These are phyloP conservation scores for Bryum argenteum DNA, from an alignment of 225 moss, liverwort and hornwort species.

Conservation along the genomic window DNA sequence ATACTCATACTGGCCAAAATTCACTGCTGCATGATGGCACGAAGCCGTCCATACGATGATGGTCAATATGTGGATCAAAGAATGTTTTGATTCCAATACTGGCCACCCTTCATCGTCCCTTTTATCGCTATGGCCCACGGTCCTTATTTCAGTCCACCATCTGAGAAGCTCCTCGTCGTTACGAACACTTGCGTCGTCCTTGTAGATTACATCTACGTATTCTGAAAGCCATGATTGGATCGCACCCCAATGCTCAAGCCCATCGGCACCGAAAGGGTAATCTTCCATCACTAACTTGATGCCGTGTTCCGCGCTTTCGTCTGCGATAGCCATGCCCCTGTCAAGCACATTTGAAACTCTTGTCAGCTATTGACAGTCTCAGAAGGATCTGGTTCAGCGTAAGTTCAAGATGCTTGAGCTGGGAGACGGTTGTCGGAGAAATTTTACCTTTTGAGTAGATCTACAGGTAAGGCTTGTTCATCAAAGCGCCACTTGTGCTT, in stretches of 20 bases:
- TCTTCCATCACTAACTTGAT: conserved; percentile 64
- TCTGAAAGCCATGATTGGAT: conserved; percentile 44
- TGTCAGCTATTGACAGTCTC: conserved; percentile 13
- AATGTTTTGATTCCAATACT: conserved; percentile 41
- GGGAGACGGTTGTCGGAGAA: neutral
- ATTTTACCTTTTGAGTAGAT: conserved; percentile 58
- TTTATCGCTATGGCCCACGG: conserved; percentile 62
- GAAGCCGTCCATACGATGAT: conserved; percentile 66
- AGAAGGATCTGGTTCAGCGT: neutral
- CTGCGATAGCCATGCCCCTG: conserved; percentile 74
- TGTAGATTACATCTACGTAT: conserved; percentile 46
- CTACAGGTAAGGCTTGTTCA: conserved; percentile 64
- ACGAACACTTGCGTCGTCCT: conserved; percentile 41
- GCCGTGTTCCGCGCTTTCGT: conserved; percentile 42
- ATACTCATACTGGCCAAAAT: conserved; percentile 83
- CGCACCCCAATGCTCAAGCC: conserved; percentile 55
- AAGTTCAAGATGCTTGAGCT: neutral
- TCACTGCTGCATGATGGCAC: conserved; percentile 62
- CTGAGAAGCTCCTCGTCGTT: conserved; percentile 55
- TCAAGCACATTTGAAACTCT: conserved; percentile 18
- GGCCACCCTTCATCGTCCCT: conserved; percentile 57
- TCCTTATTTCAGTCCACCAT: conserved; percentile 71
- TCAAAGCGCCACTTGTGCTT: conserved; percentile 68
- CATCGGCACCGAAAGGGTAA: conserved; percentile 71
- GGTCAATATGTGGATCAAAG: conserved; percentile 48